Base-by-base conservation (phyloP, 352 stramenopile genomes). In the Globisporangium canariense region DNA sequence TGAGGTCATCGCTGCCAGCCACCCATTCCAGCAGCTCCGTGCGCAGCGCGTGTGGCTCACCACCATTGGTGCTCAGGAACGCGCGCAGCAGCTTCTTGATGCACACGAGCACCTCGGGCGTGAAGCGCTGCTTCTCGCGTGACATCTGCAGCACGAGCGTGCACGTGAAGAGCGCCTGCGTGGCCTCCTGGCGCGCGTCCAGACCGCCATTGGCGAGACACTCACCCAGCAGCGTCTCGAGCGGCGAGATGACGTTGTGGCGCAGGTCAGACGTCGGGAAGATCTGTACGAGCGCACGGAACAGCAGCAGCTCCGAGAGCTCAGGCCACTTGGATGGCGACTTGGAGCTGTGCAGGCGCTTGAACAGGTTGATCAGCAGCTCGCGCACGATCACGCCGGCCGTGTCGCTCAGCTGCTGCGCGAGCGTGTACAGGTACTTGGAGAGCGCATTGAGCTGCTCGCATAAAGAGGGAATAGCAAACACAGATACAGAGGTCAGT, bases 211-310 rank as follows among this genome's bases (percentile, higher is more conserved):
- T 88, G 55, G 76, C 78, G 28, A 98, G 75, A 28, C 88, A 89
- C 65, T 98, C 90, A 11, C 90, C 89, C 14, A 99, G 68, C 22
- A 98, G 67, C 38, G 98, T 89, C 68, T 98, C 82, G 49, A 95
- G 79, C 0, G 94, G 94, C 47, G 91, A 98, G 22, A 98, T 73
- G 30, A 99, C 87, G 55, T 96, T 91, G 74, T 99, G 94, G n/a
- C 90, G 83, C 70, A 95, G 79, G 78, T 99, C 96, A 6, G 95
- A 98, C 2, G 90, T 89, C 20, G 94, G 93, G 74, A 98, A 99
- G 43, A 99, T 83, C 47, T 96, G 80, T 2, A 78, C 80, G 8
- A 98, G 59, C 9, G 86, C 81, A 60, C 90, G 88, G 61, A 98
- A 89, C 32, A 98, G 74, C 53, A 99, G 74, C 45, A 99, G 68